Evolutionary conservation across 768 basidiomycete genomes (phyloP).

Genomic region (Naematelia aurantialba): DNA sequence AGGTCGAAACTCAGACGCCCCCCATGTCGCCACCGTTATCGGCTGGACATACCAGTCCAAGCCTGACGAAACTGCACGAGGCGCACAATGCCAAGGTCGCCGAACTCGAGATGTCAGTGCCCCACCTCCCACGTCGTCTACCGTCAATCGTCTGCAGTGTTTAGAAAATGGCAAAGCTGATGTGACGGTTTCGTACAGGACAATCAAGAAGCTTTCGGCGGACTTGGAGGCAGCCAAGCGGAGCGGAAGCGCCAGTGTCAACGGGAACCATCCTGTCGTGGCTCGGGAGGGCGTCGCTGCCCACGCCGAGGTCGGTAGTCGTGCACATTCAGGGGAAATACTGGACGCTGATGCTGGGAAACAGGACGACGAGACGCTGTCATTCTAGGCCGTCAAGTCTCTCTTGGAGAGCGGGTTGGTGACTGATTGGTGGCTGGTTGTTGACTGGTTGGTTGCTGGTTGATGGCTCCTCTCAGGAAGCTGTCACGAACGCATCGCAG

Average conservation of each 20-base stretch:
- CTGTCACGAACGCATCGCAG: no score
- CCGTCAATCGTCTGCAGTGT: background rate
- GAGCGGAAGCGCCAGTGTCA: background rate
- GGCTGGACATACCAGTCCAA: background rate
- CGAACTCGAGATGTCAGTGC: constrained; percentile 32
- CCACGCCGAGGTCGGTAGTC: no score
- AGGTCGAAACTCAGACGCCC: constrained; percentile 19
- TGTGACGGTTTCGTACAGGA: constrained; percentile 6
- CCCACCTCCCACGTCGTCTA: background rate
- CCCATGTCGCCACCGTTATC: constrained; percentile 18
- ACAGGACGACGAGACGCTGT: no score
- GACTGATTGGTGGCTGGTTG: no score
- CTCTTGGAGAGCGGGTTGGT: no score
- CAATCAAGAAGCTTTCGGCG: constrained; percentile 20
- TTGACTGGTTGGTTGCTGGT: no score
- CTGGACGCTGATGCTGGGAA: no score
- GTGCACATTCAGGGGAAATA: no score
- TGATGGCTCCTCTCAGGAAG: no score
- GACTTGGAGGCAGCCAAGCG: constrained; percentile 12
- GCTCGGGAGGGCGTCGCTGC: no score
- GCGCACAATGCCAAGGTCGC: constrained; percentile 39
- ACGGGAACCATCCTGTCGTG: background rate
- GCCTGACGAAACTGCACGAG: constrained; percentile 30
- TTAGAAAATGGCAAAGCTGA: background rate
- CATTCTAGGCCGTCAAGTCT: no score